These are phyloP conservation scores for Angomonas ambiguus DNA, from an alignment of 208 protist genomes.

Conservation along the genomic window DNA sequence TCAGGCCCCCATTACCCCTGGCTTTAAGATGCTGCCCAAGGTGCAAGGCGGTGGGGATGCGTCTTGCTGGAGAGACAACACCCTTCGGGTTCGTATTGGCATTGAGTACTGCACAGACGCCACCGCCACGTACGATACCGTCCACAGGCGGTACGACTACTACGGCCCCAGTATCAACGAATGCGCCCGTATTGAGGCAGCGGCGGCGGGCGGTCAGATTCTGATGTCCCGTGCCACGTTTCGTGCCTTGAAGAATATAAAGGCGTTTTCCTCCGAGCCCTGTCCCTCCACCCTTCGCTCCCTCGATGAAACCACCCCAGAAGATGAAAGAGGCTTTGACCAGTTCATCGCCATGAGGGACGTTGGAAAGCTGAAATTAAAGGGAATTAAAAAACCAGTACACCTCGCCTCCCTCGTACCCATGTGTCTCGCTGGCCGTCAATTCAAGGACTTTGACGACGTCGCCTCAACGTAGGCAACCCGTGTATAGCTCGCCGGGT, in stretches of 20 bases:
- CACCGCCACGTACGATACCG: slow-evolving; percentile 50
- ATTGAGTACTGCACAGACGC: slow-evolving; percentile 75
- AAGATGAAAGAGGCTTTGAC: slow-evolving; percentile 36
- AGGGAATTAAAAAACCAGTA: slow-evolving; percentile 49
- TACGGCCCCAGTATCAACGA: slow-evolving; percentile 86
- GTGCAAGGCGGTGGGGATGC: slow-evolving; percentile 46
- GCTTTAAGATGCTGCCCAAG: slow-evolving; percentile 54
- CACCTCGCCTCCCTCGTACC: slow-evolving; percentile 62
- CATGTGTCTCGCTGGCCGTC: slow-evolving; percentile 36
- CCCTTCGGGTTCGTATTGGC: slow-evolving; percentile 59
- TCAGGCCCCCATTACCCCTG: slow-evolving; percentile 40
- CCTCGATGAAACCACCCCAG: slow-evolving; percentile 27
- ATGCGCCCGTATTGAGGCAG: slow-evolving; percentile 65
- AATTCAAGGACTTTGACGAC: no score
- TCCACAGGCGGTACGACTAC: slow-evolving; percentile 81
- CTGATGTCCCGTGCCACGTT: slow-evolving; percentile 63
- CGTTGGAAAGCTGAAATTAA: slow-evolving; percentile 32
- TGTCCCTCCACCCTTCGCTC: slow-evolving; percentile 35
- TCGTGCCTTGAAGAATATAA: slow-evolving; percentile 44
- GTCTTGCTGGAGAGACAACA: slow-evolving; percentile 26
- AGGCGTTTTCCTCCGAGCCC: slow-evolving; percentile 48
- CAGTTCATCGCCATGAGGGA: slow-evolving; percentile 57
- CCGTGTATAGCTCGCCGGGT: no score
- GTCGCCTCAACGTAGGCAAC: no score
- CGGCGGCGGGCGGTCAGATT: slow-evolving; percentile 82